These are phyloP conservation scores for Coprinopsis cinerea DNA, from an alignment of 768 basidiomycete genomes.

Conservation along the genomic window DNA sequence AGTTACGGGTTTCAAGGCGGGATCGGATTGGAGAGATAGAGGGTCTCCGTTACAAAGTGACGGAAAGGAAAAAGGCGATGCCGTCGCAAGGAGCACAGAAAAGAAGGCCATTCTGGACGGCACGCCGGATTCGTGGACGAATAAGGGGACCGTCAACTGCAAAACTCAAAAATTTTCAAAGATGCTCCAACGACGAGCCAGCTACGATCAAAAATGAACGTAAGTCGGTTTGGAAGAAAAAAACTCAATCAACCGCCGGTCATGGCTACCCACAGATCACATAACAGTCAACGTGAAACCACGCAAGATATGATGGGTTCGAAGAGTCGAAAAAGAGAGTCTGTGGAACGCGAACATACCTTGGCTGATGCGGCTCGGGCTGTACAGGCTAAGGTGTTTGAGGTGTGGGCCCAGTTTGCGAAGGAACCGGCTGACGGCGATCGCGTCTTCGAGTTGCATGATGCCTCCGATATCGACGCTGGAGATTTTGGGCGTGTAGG, in stretches of 20 bases:
- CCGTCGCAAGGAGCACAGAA: neutral
- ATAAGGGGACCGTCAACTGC: neutral
- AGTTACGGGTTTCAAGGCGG: neutral
- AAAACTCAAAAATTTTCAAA: too few relatives aligned
- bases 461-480: conserved; percentile 10
- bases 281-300: too few relatives aligned
- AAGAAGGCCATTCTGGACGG: too few relatives aligned
- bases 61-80: neutral
- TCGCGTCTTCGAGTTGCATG: conserved; percentile 18
- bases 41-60: too few relatives aligned
- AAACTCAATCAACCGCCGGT: too few relatives aligned
- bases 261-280: too few relatives aligned
- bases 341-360: conserved; percentile 13
- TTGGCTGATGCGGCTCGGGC: conserved; percentile 20
- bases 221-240: too few relatives aligned
- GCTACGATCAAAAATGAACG: too few relatives aligned
- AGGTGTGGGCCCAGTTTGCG: conserved; percentile 18
- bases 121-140: too few relatives aligned
- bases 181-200: too few relatives aligned
- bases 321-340: too few relatives aligned
- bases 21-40: too few relatives aligned
- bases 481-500: neutral
- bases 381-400: conserved; percentile 18
- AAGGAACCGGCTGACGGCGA: conserved; percentile 20
- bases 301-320: neutral